phyloP scores from a whole-genome alignment of 83 land plant species.

The Picea mariana region DNA sequence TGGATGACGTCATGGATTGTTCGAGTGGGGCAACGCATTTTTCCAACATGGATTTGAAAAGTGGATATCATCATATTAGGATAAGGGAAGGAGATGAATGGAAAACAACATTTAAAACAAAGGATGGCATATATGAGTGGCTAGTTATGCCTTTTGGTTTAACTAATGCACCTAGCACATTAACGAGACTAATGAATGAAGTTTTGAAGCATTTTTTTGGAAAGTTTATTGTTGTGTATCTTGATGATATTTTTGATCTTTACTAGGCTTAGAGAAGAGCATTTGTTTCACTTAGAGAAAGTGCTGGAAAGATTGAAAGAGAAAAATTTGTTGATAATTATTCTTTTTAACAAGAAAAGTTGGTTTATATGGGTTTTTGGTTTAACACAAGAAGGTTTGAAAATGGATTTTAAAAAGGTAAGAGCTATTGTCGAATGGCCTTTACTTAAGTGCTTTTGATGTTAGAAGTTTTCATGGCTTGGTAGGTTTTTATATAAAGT shows the following conservation, averaged over 20 bases:
- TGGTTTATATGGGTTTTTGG: constrained; percentile 19
- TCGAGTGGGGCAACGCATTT: constrained; percentile 14
- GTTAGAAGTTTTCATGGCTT: not conserved
- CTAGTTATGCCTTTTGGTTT: constrained; percentile 35
- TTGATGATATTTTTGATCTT: constrained; percentile 28
- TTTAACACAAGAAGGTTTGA: constrained; percentile 6
- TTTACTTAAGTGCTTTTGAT: not conserved
- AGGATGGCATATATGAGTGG: constrained; percentile 27
- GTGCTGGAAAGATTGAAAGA: not conserved
- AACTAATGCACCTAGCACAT: constrained; percentile 28
- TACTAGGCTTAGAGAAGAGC: constrained; percentile 1
- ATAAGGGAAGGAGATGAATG: constrained; percentile 14
- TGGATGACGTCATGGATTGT: not conserved
- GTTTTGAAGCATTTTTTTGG: not conserved
- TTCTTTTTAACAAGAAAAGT: not conserved
- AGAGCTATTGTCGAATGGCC: constrained; percentile 19
- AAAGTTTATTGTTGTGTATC: constrained; percentile 15
- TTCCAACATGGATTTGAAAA: constrained; percentile 31
- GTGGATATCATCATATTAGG: constrained; percentile 27
- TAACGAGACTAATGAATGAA: constrained; percentile 21
- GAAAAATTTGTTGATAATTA: constrained; percentile 7
- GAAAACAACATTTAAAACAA: constrained; percentile 29
- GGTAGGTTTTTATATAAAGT: constrained; percentile 18
- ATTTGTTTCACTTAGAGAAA: constrained; percentile 4
- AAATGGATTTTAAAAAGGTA: constrained; percentile 16